Evolutionary conservation across 169 alveolate species (phyloP).

Genomic region (Condylostoma magnum): DNA sequence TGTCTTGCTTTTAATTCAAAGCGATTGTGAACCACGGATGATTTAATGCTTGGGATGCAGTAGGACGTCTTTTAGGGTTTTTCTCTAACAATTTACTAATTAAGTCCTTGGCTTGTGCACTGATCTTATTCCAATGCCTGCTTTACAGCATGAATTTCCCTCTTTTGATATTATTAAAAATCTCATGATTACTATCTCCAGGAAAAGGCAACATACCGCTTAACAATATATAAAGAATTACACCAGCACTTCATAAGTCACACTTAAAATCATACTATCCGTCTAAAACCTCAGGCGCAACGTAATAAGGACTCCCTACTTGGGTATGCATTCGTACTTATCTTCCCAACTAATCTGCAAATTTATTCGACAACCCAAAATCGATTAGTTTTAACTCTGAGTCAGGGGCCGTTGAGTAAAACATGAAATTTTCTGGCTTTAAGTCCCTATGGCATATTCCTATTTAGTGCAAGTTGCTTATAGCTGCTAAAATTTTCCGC

Average conservation of each 20-base stretch:
- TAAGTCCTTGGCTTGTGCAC: slow-evolving; percentile 2
- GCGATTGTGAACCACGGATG: slow-evolving; percentile 54
- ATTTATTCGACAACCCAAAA: slow-evolving; percentile 45
- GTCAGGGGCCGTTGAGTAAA: slow-evolving; percentile 46
- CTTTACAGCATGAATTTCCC: background rate
- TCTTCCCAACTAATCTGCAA: too few species aligned
- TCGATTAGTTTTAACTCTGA: slow-evolving; percentile 57
- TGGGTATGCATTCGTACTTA: slow-evolving; percentile 31
- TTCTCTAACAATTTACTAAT: slow-evolving; percentile 33
- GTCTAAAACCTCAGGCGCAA: slow-evolving; percentile 40
- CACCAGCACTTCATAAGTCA: slow-evolving; percentile 35
- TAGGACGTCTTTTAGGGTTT: slow-evolving; percentile 39
- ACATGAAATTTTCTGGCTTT: slow-evolving; percentile 76
- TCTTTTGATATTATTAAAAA: slow-evolving; percentile 33
- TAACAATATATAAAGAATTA: slow-evolving; percentile 29
- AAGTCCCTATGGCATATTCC: slow-evolving; percentile 67
- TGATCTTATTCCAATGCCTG: background rate
- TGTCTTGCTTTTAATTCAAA: too few species aligned
- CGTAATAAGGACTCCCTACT: slow-evolving; percentile 33
- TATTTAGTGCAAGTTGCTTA: slow-evolving; percentile 53
- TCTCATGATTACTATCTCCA: slow-evolving; percentile 12
- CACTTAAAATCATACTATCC: slow-evolving; percentile 16
- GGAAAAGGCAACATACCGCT: slow-evolving; percentile 27
- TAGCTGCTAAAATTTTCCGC: slow-evolving; percentile 48
- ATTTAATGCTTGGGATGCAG: slow-evolving; percentile 52